These are phyloP conservation scores for Pseudozyma sp. DNA, from an alignment of 1,284 basidiomycete species.

Conservation along the genomic window DNA sequence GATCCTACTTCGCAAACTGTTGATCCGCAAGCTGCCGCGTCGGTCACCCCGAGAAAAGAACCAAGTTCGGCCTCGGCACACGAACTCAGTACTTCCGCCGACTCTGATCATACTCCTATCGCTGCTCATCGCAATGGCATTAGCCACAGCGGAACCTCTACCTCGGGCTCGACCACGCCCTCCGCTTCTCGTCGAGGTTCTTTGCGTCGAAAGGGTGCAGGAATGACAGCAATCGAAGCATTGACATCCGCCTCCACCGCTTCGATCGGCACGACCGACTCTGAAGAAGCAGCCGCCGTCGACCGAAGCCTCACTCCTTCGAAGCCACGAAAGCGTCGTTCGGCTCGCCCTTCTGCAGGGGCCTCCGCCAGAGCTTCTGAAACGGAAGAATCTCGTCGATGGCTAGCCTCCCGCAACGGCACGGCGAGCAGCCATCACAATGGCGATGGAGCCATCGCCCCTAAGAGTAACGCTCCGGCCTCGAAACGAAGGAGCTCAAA, in stretches of 20 bases:
- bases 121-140: not conserved
- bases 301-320: conserved; percentile 29
- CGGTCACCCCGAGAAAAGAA: conserved; percentile 25
- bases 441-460: not conserved
- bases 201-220: conserved; percentile 12
- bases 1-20: conserved; percentile 27
- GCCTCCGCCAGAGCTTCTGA: conserved; percentile 22
- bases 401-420: conserved; percentile 17
- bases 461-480: not conserved
- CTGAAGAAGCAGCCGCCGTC: conserved; percentile 21
- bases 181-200: conserved; percentile 22
- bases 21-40: conserved; percentile 22
- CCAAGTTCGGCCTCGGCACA: not conserved
- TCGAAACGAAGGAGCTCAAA: conserved; percentile 9
- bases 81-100: not conserved
- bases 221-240: not conserved
- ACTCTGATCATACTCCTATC: conserved; percentile 15
- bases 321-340: conserved; percentile 15
- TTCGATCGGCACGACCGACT: conserved; percentile 22
- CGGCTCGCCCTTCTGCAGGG: conserved; percentile 14
- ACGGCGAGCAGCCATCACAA: not conserved
- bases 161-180: conserved; percentile 16
- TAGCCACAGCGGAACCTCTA: conserved; percentile 3
- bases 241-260: conserved; percentile 25
- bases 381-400: conserved; percentile 20